Evolutionary conservation across 305 asterid species (phyloP), one percentile per base, ranked within the genome.

Genomic region (Rubia tinctorum): DNA sequence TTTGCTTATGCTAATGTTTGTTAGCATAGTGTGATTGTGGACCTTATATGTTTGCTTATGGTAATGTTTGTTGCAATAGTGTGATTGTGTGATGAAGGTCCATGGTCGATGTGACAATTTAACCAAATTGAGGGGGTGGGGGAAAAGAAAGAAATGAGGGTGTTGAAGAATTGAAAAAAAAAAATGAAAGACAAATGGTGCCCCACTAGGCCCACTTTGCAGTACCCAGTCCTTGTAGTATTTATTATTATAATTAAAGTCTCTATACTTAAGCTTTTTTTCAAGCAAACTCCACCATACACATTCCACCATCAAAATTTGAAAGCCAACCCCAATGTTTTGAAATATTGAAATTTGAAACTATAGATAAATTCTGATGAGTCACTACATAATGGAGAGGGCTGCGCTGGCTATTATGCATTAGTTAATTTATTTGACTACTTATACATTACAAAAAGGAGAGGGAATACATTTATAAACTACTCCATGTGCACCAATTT

Each of bases 231-330:
- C 77, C 30, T 62, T 68, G 63, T 9, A 13, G 25, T 65, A 51
- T 51, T 63, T 64, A 39, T 20, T 59, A 59, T 17, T 34, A 37
- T 63, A 39, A 62, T 23, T 23, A 10, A 25, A 56, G 71, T 43
- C 75, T 42, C 45, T 25, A 62, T 78, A 71, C 74, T 61, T 40
- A 25, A 22, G 76, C 69, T 73, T 73, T 75, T 51, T 75, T 51
- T 53, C 78, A 68, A 73, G 78, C 86, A 79, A 78, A 74, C 75
- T 76, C 51, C 82, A 71, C 84, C 86, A 79, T 68, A 75, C 78
- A 80, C 76, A 78, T 78, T 69, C 78, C 84, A 83, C 73, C 87
- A 76, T 27, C 82, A 45, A 37, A 63, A 61, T 62, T 51, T 63
- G 68, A 77, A 60, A 25, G 39, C 66, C 66, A 60, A 61, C 40